Base-by-base conservation (phyloP, 345 rosid species). In the Euphorbia pulcherrima region DNA sequence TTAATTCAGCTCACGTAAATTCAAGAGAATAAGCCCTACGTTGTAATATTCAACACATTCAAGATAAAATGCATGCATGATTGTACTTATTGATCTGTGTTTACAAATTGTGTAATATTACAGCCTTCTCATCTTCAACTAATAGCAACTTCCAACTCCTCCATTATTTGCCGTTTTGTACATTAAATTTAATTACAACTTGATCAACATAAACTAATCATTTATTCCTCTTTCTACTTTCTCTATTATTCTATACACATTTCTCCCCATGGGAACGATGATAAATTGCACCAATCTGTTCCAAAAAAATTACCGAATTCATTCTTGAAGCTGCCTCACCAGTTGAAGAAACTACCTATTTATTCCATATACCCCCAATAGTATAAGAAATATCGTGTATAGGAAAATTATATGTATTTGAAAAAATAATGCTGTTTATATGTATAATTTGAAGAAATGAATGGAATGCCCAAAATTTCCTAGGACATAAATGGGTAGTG, bases 241-340 rank as follows among this genome's bases (percentile, higher is more conserved):
- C 14, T 69, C 29, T 37, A 58, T 71, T 50, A 26, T 62, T 17
- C 70, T 78, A 78, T 75, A 69, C 82, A 78, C 84, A 72, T 64
- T 75, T 78, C 77, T 68, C 70, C 68, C 70, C 46, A 27, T 2
- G n/a, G 75, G 71, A 69, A 57, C 77, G 53, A 54, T 48, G 26
- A 33, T 50, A 71, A n/a, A 44, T 78, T 76, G 60, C 74, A 55
- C 70, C 68, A 73, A 64, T 41, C 21, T 23, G 65, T 60, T 30
- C 79, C 74, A 62, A 21, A 54, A 62, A 27, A 67, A 33, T 66
- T 14, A 29, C 58, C 18, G 24, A 33, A 33, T 2, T 33, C n/a
- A n/a, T 33, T n/a, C 18, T 8, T 59, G 64, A 12, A 47, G 10
- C 1, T 57, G 39, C 60, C 64, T 70, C 47, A 0, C 35, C 29